A percentile compares a stretch with the other conserved stretches of the same genome.
Evolutionary conservation across 2,329 filamentous ascomycete species (phyloP).

Genomic region (Trichoderma afroharzianum): DNA sequence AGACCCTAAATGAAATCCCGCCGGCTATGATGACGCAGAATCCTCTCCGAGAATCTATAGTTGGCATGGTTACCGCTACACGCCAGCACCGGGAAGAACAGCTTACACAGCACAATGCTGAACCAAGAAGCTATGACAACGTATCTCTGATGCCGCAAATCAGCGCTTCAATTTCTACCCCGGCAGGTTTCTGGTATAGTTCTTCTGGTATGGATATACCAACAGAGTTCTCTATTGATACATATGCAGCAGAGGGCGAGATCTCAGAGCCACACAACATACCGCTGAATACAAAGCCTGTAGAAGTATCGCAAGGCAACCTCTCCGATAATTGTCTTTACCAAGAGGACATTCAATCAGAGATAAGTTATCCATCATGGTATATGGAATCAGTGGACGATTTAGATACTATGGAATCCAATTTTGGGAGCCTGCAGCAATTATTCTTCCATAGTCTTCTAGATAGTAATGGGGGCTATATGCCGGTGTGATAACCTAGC

Average conservation of each 20-base stretch:
- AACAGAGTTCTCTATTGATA: background rate
- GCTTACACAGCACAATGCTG: background rate
- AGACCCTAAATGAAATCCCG: background rate
- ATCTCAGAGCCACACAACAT: background rate
- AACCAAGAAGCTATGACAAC: background rate
- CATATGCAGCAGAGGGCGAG: background rate
- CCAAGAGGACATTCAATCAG: background rate
- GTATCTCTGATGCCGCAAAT: background rate
- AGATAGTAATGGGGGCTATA: background rate
- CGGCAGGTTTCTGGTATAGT: background rate
- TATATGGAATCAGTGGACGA: background rate
- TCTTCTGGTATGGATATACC: background rate
- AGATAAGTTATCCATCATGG: background rate
- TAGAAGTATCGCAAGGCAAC: background rate
- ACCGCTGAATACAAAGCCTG: background rate
- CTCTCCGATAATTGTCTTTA: background rate
- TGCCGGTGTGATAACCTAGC: no score
- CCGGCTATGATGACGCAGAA: constrained; percentile 6
- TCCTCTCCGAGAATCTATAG: background rate
- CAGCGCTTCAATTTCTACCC: background rate
- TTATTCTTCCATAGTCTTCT: background rate
- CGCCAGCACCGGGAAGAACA: background rate
- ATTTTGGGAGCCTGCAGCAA: background rate
- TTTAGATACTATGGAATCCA: background rate
- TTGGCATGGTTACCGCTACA: background rate